Evolutionary conservation across 148 eudicot genomes (phyloP), one percentile per base, ranked within the genome.

Genomic region (Heliosperma pusillum): DNA sequence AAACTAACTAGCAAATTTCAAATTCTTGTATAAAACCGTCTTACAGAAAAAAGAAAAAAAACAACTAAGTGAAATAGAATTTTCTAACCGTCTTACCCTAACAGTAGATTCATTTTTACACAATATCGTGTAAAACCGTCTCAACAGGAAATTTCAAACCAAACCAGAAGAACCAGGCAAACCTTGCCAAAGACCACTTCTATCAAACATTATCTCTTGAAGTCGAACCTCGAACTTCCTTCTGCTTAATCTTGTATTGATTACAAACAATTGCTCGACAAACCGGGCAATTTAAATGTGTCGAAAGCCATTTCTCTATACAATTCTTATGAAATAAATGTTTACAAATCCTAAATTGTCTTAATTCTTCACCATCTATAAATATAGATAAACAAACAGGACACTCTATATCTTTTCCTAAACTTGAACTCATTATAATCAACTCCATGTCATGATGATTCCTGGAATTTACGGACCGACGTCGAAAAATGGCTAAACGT

Each of bases 161-260:
- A 80, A 80, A 6, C 82, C 82, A 71, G 76, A 30, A 2, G 82
- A 76, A 58, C 65, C 82, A 64, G 82, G 82, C 73, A 80, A 80
- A 1, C 82, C 82, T 76, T 80, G 82, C 82, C 82, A 80, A 13
- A 25, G 27, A 80, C 71, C 82, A 71, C 24, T 64, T 61, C 82
- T 69, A 36, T 10, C 71, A 69, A n/a, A 45, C 29, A 58, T n/a
- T n/a, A n/a, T 24, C 67, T 7, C 55, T 33, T 7, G 79, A 45
- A 0, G 67, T 20, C 58, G 66, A 40, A n/a, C 45, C 66, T 16
- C 80, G 42, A 67, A 3, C 7, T 0, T 71, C 76, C 29, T 24
- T 80, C 21, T 60, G 74, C 50, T 76, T 80, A 25, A 4, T 4
- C 57, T 7, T 56, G 12, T 22, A 60, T 1, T 62, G 56, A 56